Conservation (phyloP, 352 stramenopile genomes). For the Pythium aphanidermatum region DNA sequence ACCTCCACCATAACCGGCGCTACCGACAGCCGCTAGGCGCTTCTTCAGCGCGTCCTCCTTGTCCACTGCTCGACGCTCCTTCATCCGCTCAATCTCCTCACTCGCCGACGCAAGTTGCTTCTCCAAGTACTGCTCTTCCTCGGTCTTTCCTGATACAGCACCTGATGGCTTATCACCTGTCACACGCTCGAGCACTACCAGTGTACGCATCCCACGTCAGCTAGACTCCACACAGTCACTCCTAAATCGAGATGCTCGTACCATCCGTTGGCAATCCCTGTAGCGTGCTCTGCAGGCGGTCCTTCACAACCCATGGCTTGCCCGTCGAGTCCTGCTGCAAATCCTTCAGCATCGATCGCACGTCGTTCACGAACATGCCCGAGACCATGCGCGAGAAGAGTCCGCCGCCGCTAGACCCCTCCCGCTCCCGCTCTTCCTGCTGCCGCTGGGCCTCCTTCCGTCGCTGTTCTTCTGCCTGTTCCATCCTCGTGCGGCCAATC, state of each 20-base stretch:
- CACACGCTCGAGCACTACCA: conserved; percentile 46
- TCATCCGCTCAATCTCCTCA: conserved; percentile 24
- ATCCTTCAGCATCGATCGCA: conserved; percentile 54
- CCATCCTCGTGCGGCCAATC: conserved; percentile 26
- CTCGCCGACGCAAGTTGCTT: conserved; percentile 43
- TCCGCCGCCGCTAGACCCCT: conserved; percentile 8
- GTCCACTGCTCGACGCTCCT: conserved; percentile 19
- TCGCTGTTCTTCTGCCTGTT: conserved; percentile 29
- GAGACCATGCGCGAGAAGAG: conserved; percentile 24
- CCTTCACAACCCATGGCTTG: conserved; percentile 56
- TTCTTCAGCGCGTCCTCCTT: conserved; percentile 20
- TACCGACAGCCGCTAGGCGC: conserved; percentile 4
- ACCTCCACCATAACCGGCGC: no score
- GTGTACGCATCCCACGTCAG: conserved; percentile 2
- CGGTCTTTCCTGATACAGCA: conserved; percentile 24
- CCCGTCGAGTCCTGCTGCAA: conserved; percentile 54
- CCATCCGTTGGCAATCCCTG: conserved; percentile 53
- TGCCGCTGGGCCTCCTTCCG: conserved; percentile 15
- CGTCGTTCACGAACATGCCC: conserved; percentile 58
- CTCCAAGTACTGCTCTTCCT: conserved; percentile 52
- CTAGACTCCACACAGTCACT: neutral
- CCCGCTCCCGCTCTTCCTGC: conserved; percentile 7
- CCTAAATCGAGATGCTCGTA: conserved; percentile 10
- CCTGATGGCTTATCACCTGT: conserved; percentile 26
- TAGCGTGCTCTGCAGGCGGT: conserved; percentile 55